Evolutionary conservation across 108 stramenopile genomes (phyloP).

Genomic region (Stephanodiscus triporus): DNA sequence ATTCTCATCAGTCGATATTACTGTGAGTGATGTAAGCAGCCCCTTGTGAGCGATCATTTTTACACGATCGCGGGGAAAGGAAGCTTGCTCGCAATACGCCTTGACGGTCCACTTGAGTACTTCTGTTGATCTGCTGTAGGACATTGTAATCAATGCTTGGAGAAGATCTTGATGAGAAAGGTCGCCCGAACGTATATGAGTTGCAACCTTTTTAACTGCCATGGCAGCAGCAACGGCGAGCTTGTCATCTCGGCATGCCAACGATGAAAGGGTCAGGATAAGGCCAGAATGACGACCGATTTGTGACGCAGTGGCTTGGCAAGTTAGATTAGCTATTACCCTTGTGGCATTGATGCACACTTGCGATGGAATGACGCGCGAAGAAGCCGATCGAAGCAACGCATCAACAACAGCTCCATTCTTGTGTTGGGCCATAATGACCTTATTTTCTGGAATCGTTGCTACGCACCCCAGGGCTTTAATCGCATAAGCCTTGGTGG

Average conservation of each 20-base stretch:
- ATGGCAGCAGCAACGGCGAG: constrained; percentile 28
- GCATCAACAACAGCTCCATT: constrained; percentile 22
- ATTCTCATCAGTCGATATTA: constrained; percentile 29
- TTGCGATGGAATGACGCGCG: constrained; percentile 4
- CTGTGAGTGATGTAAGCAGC: constrained; percentile 24
- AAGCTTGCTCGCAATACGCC: constrained; percentile 32
- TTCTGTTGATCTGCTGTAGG: constrained; percentile 29
- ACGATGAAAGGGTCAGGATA: constrained; percentile 35
- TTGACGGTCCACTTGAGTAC: constrained; percentile 41
- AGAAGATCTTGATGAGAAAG: constrained; percentile 24
- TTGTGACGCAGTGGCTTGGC: constrained; percentile 30
- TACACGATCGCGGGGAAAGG: constrained; percentile 34
- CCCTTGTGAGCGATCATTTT: constrained; percentile 47
- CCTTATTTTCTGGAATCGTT: constrained; percentile 27
- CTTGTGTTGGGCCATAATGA: constrained; percentile 28
- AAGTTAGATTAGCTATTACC: constrained; percentile 24
- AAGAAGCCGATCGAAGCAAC: constrained; percentile 20
- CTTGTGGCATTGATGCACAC: constrained; percentile 23
- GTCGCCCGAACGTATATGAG: constrained; percentile 28
- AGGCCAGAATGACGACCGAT: constrained; percentile 21
- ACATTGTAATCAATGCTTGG: constrained; percentile 30
- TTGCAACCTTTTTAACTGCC: constrained; percentile 33
- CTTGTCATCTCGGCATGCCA: constrained; percentile 29
- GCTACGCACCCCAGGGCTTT: constrained; percentile 22
- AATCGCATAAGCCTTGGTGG: constrained; percentile 27